Evolutionary conservation across 495 filamentous ascomycete species (phyloP).

Genomic region (Endocarpon pusillum): DNA sequence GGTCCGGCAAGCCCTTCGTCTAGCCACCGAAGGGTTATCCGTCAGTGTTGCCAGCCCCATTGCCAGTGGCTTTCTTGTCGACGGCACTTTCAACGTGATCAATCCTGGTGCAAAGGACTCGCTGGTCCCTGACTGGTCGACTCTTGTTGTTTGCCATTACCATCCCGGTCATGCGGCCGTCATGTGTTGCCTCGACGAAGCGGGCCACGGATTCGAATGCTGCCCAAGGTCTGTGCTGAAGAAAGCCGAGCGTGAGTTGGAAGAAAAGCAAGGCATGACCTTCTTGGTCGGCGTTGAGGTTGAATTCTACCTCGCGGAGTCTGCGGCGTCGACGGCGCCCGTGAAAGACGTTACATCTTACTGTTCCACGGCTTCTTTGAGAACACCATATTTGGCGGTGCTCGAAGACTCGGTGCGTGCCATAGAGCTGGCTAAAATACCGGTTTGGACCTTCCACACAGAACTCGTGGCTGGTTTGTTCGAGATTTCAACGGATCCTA

Average conservation of each 20-base stretch:
- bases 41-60: conserved; percentile 5
- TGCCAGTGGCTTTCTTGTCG: conserved; percentile 4
- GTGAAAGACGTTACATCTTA: conserved; percentile 2
- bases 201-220: conserved; percentile 1
- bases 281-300: conserved; percentile 58
- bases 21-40: conserved; percentile 2
- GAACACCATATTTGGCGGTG: conserved; percentile 31
- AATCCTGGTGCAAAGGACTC: too few species aligned
- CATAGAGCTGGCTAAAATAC: conserved; percentile 35
- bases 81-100: conserved; percentile 4
- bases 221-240: conserved; percentile 3
- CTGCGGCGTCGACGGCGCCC: too few species aligned
- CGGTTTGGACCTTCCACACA: conserved; percentile 44
- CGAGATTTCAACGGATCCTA: conserved; percentile 46
- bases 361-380: conserved; percentile 28
- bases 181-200: conserved; percentile 6
- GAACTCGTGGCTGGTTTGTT: conserved; percentile 48
- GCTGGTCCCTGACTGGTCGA: conserved; percentile 4
- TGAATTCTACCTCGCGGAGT: conserved; percentile 44
- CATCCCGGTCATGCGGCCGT: conserved; percentile 4
- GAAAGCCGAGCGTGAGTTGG: conserved; percentile 3
- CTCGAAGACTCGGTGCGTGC: conserved; percentile 34
- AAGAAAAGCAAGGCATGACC: too few species aligned
- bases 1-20: conserved; percentile 2
- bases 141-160: conserved; percentile 3